phyloP scores from a whole-genome alignment of 1,284 basidiomycete genomes.

The Austroboletus niveus region DNA sequence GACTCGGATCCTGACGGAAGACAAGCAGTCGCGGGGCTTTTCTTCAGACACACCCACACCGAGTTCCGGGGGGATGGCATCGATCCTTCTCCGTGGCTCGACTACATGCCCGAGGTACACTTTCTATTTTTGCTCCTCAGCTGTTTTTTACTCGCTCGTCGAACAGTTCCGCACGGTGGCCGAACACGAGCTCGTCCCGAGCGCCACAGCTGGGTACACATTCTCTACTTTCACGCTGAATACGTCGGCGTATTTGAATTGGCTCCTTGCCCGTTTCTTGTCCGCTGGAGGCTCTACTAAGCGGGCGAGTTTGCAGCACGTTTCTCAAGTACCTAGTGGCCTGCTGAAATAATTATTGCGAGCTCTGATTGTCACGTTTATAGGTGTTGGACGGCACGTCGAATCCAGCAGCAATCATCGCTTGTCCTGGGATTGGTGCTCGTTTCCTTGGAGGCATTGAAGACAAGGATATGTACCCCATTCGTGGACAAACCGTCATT shows the following conservation, averaged over 20 bases:
- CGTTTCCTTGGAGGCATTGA: constrained; percentile 77
- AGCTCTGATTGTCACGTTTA: background rate
- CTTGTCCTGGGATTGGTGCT: constrained; percentile 67
- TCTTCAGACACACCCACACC: constrained; percentile 58
- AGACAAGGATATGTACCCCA: constrained; percentile 69
- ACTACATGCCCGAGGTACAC: constrained; percentile 63
- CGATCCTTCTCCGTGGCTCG: constrained; percentile 43
- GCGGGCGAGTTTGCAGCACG: constrained; percentile 59
- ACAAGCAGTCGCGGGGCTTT: constrained; percentile 55
- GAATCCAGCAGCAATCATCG: constrained; percentile 46
- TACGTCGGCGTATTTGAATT: constrained; percentile 63
- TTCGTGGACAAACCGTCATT: constrained; percentile 85
- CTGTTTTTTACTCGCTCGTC: background rate
- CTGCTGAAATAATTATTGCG: background rate
- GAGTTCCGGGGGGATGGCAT: constrained; percentile 53
- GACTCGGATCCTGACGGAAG: constrained; percentile 55
- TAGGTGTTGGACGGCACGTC: constrained; percentile 24
- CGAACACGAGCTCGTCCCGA: constrained; percentile 42
- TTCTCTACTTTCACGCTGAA: constrained; percentile 73
- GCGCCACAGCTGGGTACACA: constrained; percentile 45
- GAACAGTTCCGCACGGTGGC: constrained; percentile 50
- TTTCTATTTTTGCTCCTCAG: background rate
- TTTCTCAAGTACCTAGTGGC: constrained; percentile 47
- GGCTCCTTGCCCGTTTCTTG: constrained; percentile 63
- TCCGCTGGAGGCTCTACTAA: constrained; percentile 56